Evolutionary conservation across 257 asterid species (phyloP).

Genomic region (Scutellaria baicalensis): DNA sequence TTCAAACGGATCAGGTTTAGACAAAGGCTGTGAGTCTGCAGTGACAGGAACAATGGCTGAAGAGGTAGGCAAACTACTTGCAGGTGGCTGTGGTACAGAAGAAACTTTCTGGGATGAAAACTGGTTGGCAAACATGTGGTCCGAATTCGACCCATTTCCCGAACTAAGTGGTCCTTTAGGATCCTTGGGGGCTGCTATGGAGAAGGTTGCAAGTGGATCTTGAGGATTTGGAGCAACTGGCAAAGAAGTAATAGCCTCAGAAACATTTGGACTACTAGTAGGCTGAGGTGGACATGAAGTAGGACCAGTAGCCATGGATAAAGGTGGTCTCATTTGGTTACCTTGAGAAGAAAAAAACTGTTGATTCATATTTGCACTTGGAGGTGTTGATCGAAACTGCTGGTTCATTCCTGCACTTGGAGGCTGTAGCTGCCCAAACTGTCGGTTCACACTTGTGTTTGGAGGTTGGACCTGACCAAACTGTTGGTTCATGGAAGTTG

Average conservation of each 20-base stretch:
- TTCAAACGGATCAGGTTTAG: conserved; percentile 68
- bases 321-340: conserved; percentile 48
- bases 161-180: conserved; percentile 38
- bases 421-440: conserved; percentile 43
- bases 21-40: conserved; percentile 39
- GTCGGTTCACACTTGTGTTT: conserved; percentile 20
- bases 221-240: conserved; percentile 39
- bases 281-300: conserved; percentile 45
- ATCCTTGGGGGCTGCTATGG: conserved; percentile 34
- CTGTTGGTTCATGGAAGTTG: conserved; percentile 36
- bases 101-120: conserved; percentile 40
- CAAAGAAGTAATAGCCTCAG: conserved; percentile 31
- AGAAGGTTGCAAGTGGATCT: conserved; percentile 38
- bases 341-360: conserved; percentile 57
- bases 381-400: conserved; percentile 40
- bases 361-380: conserved; percentile 43
- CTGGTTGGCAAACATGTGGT: conserved; percentile 43
- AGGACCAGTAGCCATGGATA: conserved; percentile 35
- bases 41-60: conserved; percentile 48
- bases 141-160: conserved; percentile 37
- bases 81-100: conserved; percentile 39
- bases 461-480: conserved; percentile 28
- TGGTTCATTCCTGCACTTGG: conserved; percentile 28
- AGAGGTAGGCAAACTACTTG: conserved; percentile 36
- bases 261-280: conserved; percentile 32